Percentiles rank a stretch among this genome's conserved stretches.
Evolutionary conservation across 768 basidiomycete species (phyloP).

Genomic region (Boletus rufocinnamomeus): DNA sequence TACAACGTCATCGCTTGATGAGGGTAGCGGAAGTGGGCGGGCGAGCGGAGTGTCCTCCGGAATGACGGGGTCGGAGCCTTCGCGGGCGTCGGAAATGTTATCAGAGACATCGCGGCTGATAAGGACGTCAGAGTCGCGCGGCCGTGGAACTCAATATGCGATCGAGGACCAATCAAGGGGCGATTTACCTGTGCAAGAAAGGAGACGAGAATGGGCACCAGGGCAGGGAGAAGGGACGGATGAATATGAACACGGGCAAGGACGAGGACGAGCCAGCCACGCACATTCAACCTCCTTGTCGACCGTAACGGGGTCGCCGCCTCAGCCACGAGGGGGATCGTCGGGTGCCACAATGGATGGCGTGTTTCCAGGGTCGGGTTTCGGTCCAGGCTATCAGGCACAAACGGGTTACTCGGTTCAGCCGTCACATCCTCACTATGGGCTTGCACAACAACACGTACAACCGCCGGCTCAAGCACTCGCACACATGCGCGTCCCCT

Average conservation of each 20-base stretch:
- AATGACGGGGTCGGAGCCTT: conserved; percentile 15
- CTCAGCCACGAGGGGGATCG: conserved; percentile 6
- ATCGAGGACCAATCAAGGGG: not conserved
- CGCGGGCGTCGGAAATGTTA: conserved; percentile 6
- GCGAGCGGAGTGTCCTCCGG: conserved; percentile 19
- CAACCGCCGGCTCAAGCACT: conserved; percentile 8
- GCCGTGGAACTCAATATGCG: not conserved
- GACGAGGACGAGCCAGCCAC: conserved; percentile 12
- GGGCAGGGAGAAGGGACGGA: not conserved
- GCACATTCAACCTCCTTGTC: conserved; percentile 28
- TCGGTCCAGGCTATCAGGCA: conserved; percentile 1
- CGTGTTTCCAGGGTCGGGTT: not conserved
- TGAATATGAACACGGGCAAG: not conserved
- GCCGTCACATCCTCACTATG: conserved; percentile 1
- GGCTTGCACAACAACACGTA: conserved; percentile 12
- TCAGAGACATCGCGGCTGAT: not conserved
- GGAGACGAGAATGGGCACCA: not conserved
- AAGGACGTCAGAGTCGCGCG: not conserved
- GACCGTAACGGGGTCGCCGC: conserved; percentile 27
- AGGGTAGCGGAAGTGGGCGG: conserved; percentile 10
- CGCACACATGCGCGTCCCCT: not conserved
- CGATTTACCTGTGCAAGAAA: conserved; percentile 3
- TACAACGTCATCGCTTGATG: conserved; percentile 25
- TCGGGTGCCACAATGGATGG: not conserved
- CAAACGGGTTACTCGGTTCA: conserved; percentile 9